These are phyloP conservation scores for Aquilaria agallochum DNA, from an alignment of 441 rosid species.

Conservation along the genomic window DNA sequence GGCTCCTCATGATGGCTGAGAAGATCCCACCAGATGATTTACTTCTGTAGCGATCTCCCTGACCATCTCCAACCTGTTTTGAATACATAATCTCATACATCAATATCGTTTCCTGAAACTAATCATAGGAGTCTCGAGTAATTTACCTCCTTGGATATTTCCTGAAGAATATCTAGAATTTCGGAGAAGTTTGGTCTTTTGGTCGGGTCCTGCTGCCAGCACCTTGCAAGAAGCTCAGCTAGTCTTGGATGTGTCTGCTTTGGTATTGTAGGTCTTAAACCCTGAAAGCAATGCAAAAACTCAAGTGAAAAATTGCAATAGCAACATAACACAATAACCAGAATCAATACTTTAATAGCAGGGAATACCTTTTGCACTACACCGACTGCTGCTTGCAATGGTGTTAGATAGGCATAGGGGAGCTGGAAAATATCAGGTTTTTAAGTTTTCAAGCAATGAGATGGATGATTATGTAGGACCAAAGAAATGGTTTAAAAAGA, in stretches of 20 bases:
- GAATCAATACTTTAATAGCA: too few relatives aligned
- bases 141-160: conserved; percentile 64
- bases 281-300: conserved; percentile 31
- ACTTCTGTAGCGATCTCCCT: conserved; percentile 37
- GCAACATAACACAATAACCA: too few relatives aligned
- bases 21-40: conserved; percentile 45
- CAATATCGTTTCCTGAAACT: conserved; percentile 9
- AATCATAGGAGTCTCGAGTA: conserved; percentile 7
- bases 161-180: conserved; percentile 59
- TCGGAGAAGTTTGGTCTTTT: conserved; percentile 80
- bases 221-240: conserved; percentile 71
- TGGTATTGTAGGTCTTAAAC: conserved; percentile 83
- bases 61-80: conserved; percentile 54
- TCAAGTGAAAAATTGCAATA: background rate
- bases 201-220: conserved; percentile 85
- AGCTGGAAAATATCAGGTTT: conserved; percentile 38
- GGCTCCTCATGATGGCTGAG: conserved; percentile 47
- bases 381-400: conserved; percentile 95
- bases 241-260: conserved; percentile 69
- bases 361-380: conserved; percentile 84
- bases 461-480: conserved; percentile 5
- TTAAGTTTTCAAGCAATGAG: conserved; percentile 5
- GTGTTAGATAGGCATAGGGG: conserved; percentile 74
- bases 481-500: background rate
- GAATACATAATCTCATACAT: conserved; percentile 6